A percentile compares a stretch with the other conserved stretches of the same genome.
These are phyloP conservation scores for Lodderomyces elongisporus DNA, from an alignment of 1,139 yeast genomes.

Conservation along the genomic window DNA sequence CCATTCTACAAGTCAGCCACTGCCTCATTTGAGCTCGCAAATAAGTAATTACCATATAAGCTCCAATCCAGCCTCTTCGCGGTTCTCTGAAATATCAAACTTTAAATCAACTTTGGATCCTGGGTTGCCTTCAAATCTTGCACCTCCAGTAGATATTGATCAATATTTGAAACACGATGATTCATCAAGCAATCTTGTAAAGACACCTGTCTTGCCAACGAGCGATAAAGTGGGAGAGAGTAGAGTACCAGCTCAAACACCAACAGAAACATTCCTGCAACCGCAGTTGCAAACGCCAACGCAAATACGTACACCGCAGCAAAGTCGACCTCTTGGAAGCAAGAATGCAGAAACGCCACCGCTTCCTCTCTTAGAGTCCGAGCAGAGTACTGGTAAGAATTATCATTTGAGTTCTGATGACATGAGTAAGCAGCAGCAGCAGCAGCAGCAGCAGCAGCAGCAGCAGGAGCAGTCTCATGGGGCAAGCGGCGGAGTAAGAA, in stretches of 20 bases:
- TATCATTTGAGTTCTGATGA: too few species aligned
- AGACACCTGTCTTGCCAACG: background rate
- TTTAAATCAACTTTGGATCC: conserved; percentile 37
- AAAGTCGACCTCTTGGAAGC: conserved; percentile 5
- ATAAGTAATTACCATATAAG: conserved; percentile 4
- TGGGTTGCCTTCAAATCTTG: conserved; percentile 19
- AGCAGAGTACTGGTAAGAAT: too few species aligned
- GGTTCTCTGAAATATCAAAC: conserved; percentile 11
- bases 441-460: too few species aligned
- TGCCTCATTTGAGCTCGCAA: background rate
- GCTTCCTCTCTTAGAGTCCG: background rate
- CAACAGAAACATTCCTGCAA: background rate
- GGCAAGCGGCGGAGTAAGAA: too few species aligned
- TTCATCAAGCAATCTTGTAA: conserved; percentile 6
- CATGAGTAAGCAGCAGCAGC: too few species aligned
- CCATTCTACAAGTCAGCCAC: background rate
- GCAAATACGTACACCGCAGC: too few species aligned
- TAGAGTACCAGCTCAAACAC: conserved; percentile 1
- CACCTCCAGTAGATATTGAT: conserved; percentile 11
- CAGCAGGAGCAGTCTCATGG: too few species aligned
- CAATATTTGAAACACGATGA: conserved; percentile 12
- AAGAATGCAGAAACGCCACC: conserved; percentile 1
- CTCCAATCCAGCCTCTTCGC: conserved; percentile 7
- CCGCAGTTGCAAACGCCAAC: background rate
- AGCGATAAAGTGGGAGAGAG: conserved; percentile 17